A percentile compares a stretch with the other conserved stretches of the same genome.
Conservation (phyloP, 2,329 filamentous ascomycete genomes). For the Chalaropsis ovoidea region DNA sequence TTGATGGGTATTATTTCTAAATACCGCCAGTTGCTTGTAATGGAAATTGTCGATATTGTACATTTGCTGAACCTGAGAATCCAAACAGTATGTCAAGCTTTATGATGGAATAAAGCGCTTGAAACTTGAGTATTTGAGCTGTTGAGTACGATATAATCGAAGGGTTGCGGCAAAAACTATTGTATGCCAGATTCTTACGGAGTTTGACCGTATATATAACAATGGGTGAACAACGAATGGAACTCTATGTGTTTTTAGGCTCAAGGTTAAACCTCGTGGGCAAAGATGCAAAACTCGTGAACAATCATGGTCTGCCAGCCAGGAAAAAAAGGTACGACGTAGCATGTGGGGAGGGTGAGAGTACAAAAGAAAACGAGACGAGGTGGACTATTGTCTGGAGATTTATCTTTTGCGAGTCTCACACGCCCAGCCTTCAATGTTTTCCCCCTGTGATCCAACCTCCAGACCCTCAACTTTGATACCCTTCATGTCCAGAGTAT, state of each 20-base stretch:
- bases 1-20: constrained; percentile 6
- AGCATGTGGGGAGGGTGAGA: too few species aligned
- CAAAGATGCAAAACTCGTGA: neutral
- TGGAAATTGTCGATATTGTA: neutral
- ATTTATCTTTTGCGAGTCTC: constrained; percentile 72
- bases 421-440: constrained; percentile 85
- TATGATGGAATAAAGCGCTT: too few species aligned
- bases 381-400: neutral
- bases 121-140: too few species aligned
- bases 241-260: constrained; percentile 14
- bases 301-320: neutral
- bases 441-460: constrained; percentile 76
- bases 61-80: too few species aligned
- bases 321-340: neutral
- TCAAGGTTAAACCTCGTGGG: neutral
- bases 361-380: neutral
- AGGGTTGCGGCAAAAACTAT: too few species aligned
- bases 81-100: too few species aligned
- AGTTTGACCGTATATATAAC: neutral
- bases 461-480: constrained; percentile 61
- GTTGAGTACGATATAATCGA: too few species aligned
- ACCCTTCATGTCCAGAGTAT: constrained; percentile 79
- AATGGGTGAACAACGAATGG: neutral
- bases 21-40: neutral
- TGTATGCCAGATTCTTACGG: too few species aligned